Conservation (phyloP, 116 monocot genomes). For the Iris pallida region DNA sequence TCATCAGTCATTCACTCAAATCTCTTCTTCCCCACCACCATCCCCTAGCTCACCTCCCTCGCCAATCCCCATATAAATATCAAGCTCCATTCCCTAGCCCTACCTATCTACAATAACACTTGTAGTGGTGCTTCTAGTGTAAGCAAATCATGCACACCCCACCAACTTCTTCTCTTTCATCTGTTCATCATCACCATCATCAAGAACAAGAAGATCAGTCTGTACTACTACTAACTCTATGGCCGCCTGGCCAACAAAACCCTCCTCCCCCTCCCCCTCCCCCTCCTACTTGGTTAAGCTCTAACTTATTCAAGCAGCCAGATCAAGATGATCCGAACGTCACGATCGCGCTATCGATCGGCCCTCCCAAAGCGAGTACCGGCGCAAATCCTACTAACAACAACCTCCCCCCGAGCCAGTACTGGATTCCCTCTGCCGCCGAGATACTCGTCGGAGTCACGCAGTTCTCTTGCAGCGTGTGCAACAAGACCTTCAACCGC, state of each 20-base stretch:
- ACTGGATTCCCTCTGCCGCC: constrained; percentile 75
- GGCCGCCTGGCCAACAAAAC: constrained; percentile 35
- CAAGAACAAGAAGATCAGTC: constrained; percentile 16
- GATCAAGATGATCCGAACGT: constrained; percentile 10
- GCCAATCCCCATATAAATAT: background rate
- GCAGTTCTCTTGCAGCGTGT: constrained; percentile 78
- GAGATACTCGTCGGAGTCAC: constrained; percentile 72
- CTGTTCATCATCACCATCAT: background rate
- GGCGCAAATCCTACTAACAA: background rate
- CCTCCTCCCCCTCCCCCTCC: background rate
- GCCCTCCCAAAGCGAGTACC: constrained; percentile 12
- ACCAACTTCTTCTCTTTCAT: background rate
- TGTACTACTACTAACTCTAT: constrained; percentile 38
- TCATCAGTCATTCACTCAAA: constrained; percentile 21
- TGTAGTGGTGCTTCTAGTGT: background rate
- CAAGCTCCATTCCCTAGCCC: background rate
- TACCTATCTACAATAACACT: background rate
- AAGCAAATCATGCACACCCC: background rate
- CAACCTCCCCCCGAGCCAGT: constrained; percentile 23
- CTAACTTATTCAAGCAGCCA: background rate
- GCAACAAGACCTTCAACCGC: constrained; percentile 78
- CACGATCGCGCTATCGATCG: constrained; percentile 42
- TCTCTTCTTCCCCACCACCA: background rate
- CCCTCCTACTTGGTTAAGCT: background rate
- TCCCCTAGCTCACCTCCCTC: too few species aligned